Evolutionary conservation across 805 yeast genomes (phyloP), one percentile per base, ranked within the genome.

Genomic region (Barnettozyma botsteinii): DNA sequence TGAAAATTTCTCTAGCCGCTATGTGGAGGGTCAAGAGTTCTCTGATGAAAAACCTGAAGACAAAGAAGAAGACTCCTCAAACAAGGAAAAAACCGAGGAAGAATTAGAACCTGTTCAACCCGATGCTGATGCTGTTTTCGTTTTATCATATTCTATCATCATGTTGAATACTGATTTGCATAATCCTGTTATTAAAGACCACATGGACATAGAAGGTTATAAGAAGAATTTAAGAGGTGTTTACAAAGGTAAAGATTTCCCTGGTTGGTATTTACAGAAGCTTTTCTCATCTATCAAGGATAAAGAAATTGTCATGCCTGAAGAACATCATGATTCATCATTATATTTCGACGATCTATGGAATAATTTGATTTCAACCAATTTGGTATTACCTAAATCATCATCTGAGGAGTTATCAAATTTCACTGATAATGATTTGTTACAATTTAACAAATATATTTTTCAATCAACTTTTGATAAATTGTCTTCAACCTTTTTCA

Each of bases 291-390:
- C 95, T 1, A 89, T 93, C 40, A 73, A 77, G 45, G 85, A 81
- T 41, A 75, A 83, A 38, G 99, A 93, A 61, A 93, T 93, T 47
- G 86, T 93, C 35, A 85, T 94, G 89, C 98, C 98, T 0, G 98
- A 93, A 54, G 98, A 93, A 55, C 97, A 91, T 52, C 94, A 87
- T 57, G 93, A 91, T 13, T 85, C 88, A 10, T 85, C 87, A 17
- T 87, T 84, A 56, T 83, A 95, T 80, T 91, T 89, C 61, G 97
- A 89, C 56, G 91, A 85, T 54, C 68, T 77, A 14, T 85, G 95
- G 95, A 80, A 81, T 49, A 79, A 81, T 43, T 59, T 84, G 45
- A 73, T 85, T 31, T 63, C 64, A 17, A 58, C 64, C 1, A 62
- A 68, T 17, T 59, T 62, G 3, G 66, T 66, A 0, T 36, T 61